Percentiles rank a stretch among this genome's conserved stretches.
These are phyloP conservation scores for Dryadomyces quercivorus DNA, from an alignment of 2,329 filamentous ascomycete genomes.

Conservation along the genomic window DNA sequence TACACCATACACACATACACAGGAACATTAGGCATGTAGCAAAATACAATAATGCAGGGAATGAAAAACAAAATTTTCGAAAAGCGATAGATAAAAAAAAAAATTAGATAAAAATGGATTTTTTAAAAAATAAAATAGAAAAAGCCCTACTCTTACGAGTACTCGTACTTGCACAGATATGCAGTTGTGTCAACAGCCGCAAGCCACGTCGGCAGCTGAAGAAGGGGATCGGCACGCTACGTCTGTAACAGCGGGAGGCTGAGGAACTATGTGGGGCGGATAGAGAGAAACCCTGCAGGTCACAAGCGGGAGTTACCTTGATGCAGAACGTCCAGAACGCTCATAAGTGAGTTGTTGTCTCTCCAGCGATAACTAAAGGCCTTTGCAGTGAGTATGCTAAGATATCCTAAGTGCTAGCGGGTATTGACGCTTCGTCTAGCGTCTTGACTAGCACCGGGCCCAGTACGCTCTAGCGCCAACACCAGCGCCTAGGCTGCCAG, in stretches of 20 bases:
- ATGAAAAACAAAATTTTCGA: background rate
- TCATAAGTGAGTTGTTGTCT: too few species aligned
- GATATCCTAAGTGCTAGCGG: background rate
- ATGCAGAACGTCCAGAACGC: background rate
- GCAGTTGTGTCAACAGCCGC: background rate
- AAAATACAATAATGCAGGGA: background rate
- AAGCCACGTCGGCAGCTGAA: slow-evolving; percentile 1
- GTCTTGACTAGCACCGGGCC: background rate
- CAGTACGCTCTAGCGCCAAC: background rate
- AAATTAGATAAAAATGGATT: background rate
- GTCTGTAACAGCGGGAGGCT: background rate
- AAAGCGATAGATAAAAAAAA: too few species aligned
- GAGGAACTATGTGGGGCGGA: background rate
- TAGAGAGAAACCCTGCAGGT: background rate
- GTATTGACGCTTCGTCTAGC: background rate
- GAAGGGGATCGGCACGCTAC: background rate
- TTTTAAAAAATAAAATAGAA: too few species aligned
- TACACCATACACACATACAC: background rate
- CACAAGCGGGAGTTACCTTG: background rate
- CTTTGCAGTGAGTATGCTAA: background rate
- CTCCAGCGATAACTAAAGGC: background rate
- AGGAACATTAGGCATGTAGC: background rate
- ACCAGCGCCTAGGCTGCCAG: background rate
- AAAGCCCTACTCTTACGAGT: too few species aligned
- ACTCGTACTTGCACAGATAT: background rate